These are phyloP conservation scores for Verticillium longisporum DNA, from an alignment of 2,329 filamentous ascomycete species.

Conservation along the genomic window DNA sequence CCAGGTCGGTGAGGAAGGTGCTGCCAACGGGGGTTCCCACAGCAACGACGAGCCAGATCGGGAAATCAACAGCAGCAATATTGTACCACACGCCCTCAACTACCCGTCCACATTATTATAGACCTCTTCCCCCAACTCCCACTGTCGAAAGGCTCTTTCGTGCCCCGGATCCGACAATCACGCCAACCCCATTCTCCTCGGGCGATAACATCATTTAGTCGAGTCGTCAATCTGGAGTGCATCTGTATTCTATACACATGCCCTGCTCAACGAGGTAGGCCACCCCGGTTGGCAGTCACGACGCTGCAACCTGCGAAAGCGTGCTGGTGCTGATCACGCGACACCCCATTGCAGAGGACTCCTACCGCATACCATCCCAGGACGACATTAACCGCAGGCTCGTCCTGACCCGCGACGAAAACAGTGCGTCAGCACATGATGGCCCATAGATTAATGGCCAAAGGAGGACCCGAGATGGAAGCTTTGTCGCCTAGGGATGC, in stretches of 20 bases:
- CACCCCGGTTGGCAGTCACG: neutral
- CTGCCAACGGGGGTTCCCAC: neutral
- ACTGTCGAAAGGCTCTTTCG: neutral
- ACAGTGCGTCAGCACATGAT: conserved; percentile 19
- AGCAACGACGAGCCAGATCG: neutral
- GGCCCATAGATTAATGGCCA: conserved; percentile 41
- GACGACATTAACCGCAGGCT: neutral
- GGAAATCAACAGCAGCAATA: conserved; percentile 1
- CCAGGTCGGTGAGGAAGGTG: neutral
- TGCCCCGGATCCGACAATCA: neutral
- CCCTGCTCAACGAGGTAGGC: neutral
- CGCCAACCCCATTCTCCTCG: neutral
- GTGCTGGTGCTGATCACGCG: neutral
- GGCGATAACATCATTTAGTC: neutral
- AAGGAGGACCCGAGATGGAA: conserved; percentile 50
- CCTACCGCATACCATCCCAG: neutral
- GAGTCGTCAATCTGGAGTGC: neutral
- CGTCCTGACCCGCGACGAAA: neutral
- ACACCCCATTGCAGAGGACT: neutral
- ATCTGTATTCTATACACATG: neutral
- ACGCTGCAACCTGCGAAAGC: neutral
- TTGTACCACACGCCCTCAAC: neutral
- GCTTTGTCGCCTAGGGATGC: conserved; percentile 59
- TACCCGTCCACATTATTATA: neutral
- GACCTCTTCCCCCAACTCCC: neutral